phyloP scores from a whole-genome alignment of 2,329 filamentous ascomycete species.

The Colletotrichum kahawae region DNA sequence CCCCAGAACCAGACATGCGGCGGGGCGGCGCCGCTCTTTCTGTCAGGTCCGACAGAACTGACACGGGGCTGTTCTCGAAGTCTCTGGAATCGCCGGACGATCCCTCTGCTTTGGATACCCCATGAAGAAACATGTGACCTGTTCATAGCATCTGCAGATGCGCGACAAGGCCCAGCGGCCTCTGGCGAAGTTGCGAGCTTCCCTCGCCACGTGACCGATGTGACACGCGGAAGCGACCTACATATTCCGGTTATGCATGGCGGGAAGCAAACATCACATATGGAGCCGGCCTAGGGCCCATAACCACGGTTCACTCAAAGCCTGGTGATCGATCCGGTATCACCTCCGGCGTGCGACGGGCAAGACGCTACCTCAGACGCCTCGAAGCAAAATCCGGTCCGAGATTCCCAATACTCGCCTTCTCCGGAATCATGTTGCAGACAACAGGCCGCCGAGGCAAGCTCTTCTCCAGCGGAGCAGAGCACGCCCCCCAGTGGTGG shows the following conservation, averaged over 20 bases:
- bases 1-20: not conserved
- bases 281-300: not conserved
- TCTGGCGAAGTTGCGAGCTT: not conserved
- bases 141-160: not conserved
- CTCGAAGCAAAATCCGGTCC: not conserved
- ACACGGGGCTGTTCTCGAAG: not conserved
- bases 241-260: slow-evolving; percentile 18
- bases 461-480: not conserved
- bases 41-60: not conserved
- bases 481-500: not conserved
- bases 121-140: not conserved
- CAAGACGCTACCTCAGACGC: not conserved
- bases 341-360: not conserved
- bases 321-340: not conserved
- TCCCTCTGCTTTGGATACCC: not conserved
- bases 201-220: slow-evolving; percentile 7
- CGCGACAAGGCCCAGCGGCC: not conserved
- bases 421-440: not conserved
- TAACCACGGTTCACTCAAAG: not conserved
- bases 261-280: slow-evolving; percentile 13
- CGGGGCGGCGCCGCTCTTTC: not conserved
- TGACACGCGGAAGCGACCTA: slow-evolving; percentile 13
- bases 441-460: not conserved
- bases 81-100: not conserved
- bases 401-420: not conserved